A percentile compares a stretch with the other conserved stretches of the same genome.
Conservation (phyloP, 169 alveolate genomes). For the Plasmodium malariae region DNA sequence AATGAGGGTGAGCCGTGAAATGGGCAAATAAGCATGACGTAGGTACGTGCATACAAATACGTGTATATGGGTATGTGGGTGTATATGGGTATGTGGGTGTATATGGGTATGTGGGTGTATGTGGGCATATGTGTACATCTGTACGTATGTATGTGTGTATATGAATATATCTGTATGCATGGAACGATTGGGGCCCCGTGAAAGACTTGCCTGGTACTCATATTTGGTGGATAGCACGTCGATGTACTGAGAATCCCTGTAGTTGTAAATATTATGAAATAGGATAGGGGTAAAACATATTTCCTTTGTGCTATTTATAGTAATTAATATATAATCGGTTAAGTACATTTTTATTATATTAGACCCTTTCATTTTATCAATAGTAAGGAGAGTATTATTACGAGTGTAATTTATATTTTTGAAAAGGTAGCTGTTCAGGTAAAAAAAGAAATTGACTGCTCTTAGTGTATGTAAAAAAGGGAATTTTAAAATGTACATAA, state of each 20-base stretch:
- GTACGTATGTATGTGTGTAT: background rate
- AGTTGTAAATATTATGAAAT: conserved; percentile 42
- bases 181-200: too few relatives aligned
- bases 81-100: too few relatives aligned
- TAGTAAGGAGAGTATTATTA: background rate
- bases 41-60: too few relatives aligned
- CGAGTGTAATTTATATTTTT: background rate
- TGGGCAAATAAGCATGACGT: too few relatives aligned
- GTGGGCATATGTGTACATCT: too few relatives aligned
- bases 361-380: conserved; percentile 12
- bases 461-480: conserved; percentile 34
- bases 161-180: background rate
- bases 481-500: conserved; percentile 36
- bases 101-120: too few relatives aligned
- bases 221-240: conserved; percentile 59
- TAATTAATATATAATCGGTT: conserved; percentile 57
- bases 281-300: conserved; percentile 43
- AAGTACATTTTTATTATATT: conserved; percentile 39
- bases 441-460: conserved; percentile 53
- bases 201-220: conserved; percentile 27
- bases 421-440: conserved; percentile 17
- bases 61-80: too few relatives aligned
- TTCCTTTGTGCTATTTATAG: conserved; percentile 50
- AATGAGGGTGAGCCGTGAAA: too few relatives aligned
- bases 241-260: conserved; percentile 41